phyloP scores from a whole-genome alignment of 2,329 filamentous ascomycete genomes.

The Stachybotrys chartarum region DNA sequence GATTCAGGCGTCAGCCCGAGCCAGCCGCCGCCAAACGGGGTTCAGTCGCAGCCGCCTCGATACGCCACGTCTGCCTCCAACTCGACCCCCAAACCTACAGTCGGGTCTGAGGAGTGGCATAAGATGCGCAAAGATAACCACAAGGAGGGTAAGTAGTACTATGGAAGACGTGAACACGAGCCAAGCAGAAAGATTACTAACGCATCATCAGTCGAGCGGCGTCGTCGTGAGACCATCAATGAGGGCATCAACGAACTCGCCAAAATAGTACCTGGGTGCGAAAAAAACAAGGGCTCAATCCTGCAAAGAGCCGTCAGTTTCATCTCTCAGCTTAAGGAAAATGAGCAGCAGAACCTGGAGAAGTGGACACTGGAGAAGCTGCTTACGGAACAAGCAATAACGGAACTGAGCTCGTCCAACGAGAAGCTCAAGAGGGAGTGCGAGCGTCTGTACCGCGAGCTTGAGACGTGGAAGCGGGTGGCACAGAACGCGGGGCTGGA shows the following conservation, averaged over 20 bases:
- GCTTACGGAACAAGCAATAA: slow-evolving; percentile 80
- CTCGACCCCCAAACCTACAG: slow-evolving; percentile 64
- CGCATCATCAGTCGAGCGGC: slow-evolving; percentile 68
- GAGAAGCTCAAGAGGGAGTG: slow-evolving; percentile 80
- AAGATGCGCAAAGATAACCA: slow-evolving; percentile 96
- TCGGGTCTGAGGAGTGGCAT: slow-evolving; percentile 98
- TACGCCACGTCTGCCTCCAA: slow-evolving; percentile 31
- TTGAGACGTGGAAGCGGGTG: slow-evolving; percentile 71
- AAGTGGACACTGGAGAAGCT: slow-evolving; percentile 92
- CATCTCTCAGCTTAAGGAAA: slow-evolving; percentile 90
- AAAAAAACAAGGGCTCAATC: slow-evolving; percentile 99
- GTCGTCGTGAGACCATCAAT: slow-evolving; percentile 95
- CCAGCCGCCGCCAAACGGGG: slow-evolving; percentile 31
- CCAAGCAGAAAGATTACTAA: slow-evolving; percentile 14
- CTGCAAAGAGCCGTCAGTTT: slow-evolving; percentile 89
- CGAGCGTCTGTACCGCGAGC: slow-evolving; percentile 68
- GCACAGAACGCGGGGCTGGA: slow-evolving; percentile 53
- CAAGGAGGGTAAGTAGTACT: slow-evolving; percentile 74
- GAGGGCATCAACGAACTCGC: slow-evolving; percentile 97
- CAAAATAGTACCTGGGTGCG: slow-evolving; percentile 94
- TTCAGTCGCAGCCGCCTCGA: slow-evolving; percentile 22
- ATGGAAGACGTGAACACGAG: background rate
- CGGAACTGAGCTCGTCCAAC: slow-evolving; percentile 79
- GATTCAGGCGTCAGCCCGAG: slow-evolving; percentile 14
- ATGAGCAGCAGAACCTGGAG: slow-evolving; percentile 88